Conservation (phyloP, 129 eudicot species). For the Mikania micrantha region DNA sequence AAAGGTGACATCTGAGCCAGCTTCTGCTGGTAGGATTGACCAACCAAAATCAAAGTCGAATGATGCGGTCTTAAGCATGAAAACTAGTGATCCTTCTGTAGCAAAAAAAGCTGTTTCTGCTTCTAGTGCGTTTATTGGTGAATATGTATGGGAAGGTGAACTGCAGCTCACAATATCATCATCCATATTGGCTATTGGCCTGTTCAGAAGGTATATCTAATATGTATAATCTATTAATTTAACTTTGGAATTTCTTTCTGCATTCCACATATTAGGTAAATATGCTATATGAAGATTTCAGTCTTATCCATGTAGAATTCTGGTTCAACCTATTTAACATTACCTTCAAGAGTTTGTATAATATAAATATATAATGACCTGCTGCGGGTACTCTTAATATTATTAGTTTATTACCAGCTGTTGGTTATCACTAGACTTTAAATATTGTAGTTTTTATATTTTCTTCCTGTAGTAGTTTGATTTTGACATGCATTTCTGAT, state of each 20-base stretch:
- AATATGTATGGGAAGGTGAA: conserved; percentile 60
- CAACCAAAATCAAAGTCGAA: conserved; percentile 15
- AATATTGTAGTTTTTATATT: not conserved
- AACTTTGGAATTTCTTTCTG: not conserved
- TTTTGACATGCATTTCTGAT: conserved; percentile 1
- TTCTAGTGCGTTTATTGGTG: conserved; percentile 26
- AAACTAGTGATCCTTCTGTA: conserved; percentile 18
- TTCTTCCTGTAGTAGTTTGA: not conserved
- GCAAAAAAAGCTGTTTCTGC: conserved; percentile 20
- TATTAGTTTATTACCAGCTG: not conserved
- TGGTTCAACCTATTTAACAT: not conserved
- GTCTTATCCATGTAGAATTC: not conserved
- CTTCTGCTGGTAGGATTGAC: conserved; percentile 29
- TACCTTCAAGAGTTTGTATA: not conserved
- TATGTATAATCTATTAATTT: not conserved
- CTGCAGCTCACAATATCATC: conserved; percentile 60
- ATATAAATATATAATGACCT: not conserved
- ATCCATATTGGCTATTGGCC: conserved; percentile 44
- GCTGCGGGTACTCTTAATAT: not conserved
- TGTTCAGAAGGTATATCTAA: conserved; percentile 52
- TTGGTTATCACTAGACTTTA: too few relatives aligned
- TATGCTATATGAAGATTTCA: not conserved
- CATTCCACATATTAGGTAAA: not conserved
- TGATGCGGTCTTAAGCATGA: conserved; percentile 12
- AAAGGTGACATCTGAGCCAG: conserved; percentile 7